phyloP scores from a whole-genome alignment of 164 flowering plant species.

The Nymphaea colorata region DNA sequence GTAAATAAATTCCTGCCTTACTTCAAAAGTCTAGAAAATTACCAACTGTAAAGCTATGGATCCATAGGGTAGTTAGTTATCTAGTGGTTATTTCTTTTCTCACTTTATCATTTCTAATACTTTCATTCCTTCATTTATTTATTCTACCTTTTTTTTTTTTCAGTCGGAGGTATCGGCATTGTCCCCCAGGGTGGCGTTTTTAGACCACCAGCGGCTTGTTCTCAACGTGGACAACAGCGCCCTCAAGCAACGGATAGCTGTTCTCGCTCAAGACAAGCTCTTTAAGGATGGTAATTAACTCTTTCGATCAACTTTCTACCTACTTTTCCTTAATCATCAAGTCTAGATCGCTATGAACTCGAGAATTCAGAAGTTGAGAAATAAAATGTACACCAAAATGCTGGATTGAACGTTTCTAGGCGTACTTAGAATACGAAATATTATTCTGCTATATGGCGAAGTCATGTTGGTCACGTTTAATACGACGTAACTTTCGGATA shows the following conservation, averaged over 20 bases:
- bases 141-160: background rate
- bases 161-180: slow-evolving; percentile 66
- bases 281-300: slow-evolving; percentile 63
- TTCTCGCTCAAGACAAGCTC: slow-evolving; percentile 69
- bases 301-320: background rate
- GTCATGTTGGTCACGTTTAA: no score
- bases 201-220: slow-evolving; percentile 69
- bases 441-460: no score
- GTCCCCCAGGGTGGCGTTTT: slow-evolving; percentile 66
- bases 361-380: background rate
- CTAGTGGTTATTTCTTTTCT: no score
- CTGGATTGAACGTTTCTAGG: background rate
- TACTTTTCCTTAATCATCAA: background rate
- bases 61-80: no score
- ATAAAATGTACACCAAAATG: background rate
- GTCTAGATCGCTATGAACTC: background rate
- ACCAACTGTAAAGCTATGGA: no score
- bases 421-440: background rate
- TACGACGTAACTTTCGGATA: no score
- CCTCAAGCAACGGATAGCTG: slow-evolving; percentile 73
- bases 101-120: no score
- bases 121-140: no score
- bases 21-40: no score
- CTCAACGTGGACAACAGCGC: slow-evolving; percentile 70
- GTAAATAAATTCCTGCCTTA: no score